Conservation (phyloP, 306 rosid species). For the Cucumis hystrix region DNA sequence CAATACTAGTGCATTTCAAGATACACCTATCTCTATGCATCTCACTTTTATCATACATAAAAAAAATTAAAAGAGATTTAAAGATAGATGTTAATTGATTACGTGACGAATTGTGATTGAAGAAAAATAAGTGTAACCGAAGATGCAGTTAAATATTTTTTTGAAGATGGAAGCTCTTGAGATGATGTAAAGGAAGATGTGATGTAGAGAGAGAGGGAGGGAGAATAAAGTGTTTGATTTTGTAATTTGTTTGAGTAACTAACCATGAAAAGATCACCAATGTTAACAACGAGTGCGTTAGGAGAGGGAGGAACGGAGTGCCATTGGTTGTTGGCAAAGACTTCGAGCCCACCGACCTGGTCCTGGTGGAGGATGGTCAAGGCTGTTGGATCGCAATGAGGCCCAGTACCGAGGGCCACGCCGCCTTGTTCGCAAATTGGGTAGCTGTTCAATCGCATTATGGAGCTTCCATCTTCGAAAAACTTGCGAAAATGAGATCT, state of each 20-base stretch:
- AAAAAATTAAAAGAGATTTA: too few species aligned
- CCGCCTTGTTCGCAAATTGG: constrained; percentile 43
- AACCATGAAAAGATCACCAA: constrained; percentile 67
- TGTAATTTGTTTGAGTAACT: neutral
- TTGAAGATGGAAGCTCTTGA: too few species aligned
- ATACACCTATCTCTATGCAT: too few species aligned
- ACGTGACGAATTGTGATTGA: too few species aligned
- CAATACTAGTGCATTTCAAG: too few species aligned
- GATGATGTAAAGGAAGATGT: neutral
- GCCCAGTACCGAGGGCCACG: constrained; percentile 52
- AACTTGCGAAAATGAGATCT: constrained; percentile 23
- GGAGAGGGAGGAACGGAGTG: constrained; percentile 30
- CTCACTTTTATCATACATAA: too few species aligned
- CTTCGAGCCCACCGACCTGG: constrained; percentile 62
- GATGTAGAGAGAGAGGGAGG: neutral
- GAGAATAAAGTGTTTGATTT: neutral
- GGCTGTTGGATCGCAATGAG: constrained; percentile 75
- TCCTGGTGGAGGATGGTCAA: constrained; percentile 70
- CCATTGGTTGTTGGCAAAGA: constrained; percentile 45
- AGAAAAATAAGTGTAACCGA: too few species aligned
- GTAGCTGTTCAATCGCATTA: constrained; percentile 70
- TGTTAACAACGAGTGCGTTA: constrained; percentile 48
- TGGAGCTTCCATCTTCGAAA: constrained; percentile 44
- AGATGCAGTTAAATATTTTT: too few species aligned
- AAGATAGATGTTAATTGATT: too few species aligned